Evolutionary conservation across 805 yeast genomes (phyloP).

Genomic region (Ogataea pilisensis): DNA sequence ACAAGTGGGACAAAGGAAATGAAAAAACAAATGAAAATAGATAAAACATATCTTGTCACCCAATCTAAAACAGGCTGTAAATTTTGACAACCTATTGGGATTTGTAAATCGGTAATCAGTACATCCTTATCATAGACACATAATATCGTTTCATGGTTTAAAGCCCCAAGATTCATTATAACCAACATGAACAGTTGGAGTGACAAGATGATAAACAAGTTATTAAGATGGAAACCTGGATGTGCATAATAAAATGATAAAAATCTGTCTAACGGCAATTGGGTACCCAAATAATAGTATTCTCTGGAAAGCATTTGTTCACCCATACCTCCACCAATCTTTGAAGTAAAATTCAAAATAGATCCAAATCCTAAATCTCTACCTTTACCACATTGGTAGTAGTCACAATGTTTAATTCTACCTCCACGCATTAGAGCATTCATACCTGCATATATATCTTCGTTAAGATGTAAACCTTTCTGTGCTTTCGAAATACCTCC

Average conservation of each 20-base stretch:
- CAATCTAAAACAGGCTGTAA: constrained; percentile 82
- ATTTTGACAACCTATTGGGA: constrained; percentile 83
- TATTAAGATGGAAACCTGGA: constrained; percentile 85
- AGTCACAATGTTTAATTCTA: constrained; percentile 82
- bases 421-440: constrained; percentile 81
- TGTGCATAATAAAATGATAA: constrained; percentile 82
- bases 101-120: constrained; percentile 69
- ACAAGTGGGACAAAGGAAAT: constrained; percentile 85
- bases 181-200: constrained; percentile 84
- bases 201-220: constrained; percentile 80
- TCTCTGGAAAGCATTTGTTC: constrained; percentile 85
- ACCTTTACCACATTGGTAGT: constrained; percentile 88
- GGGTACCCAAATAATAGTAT: constrained; percentile 77
- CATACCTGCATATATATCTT: constrained; percentile 89
- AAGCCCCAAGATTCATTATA: constrained; percentile 72
- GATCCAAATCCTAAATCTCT: constrained; percentile 87
- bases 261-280: constrained; percentile 75
- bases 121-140: constrained; percentile 64
- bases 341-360: constrained; percentile 78
- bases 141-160: constrained; percentile 64
- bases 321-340: constrained; percentile 93
- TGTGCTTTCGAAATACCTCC: constrained; percentile 89
- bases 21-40: constrained; percentile 89
- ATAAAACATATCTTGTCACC: constrained; percentile 83
- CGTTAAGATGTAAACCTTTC: constrained; percentile 80